Percentiles rank a stretch among this genome's conserved stretches.
Conservation (phyloP, 176 grass and related monocot species). For the Thinopyrum elongatum region DNA sequence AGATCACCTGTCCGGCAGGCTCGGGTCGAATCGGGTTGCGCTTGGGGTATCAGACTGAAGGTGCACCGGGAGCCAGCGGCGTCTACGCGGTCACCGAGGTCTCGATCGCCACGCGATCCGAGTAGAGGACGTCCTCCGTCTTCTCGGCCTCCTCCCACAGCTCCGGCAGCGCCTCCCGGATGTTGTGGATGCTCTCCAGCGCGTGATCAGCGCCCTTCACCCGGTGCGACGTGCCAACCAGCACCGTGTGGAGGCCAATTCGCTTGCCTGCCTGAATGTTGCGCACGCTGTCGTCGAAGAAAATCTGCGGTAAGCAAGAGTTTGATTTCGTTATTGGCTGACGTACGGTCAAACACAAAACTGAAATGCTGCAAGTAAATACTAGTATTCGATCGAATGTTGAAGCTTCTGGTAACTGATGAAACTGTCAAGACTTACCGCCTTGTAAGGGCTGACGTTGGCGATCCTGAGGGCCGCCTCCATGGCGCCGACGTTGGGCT, state of each 20-base stretch:
- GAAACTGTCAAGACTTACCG: conserved; percentile 37
- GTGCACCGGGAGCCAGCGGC: conserved; percentile 1
- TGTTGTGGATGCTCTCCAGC: conserved; percentile 93
- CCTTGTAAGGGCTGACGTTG: conserved; percentile 72
- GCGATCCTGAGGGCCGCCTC: conserved; percentile 73
- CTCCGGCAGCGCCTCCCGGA: conserved; percentile 83
- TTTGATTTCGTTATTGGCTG: not conserved
- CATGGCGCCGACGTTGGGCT: conserved; percentile 85
- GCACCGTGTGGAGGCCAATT: conserved; percentile 86
- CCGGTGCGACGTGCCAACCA: conserved; percentile 79
- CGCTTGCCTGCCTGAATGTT: conserved; percentile 85
- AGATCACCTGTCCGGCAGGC: conserved; percentile 23
- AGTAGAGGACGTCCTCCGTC: conserved; percentile 64
- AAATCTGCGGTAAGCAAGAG: conserved; percentile 56
- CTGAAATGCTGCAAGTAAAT: not conserved
- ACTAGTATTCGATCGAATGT: not conserved
- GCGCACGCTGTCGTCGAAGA: conserved; percentile 95
- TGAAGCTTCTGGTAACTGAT: not conserved
- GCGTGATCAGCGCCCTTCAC: conserved; percentile 81
- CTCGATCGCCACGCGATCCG: conserved; percentile 69
- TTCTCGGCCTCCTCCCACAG: conserved; percentile 89
- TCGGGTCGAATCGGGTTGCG: not conserved
- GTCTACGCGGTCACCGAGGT: conserved; percentile 81
- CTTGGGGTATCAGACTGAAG: not conserved
- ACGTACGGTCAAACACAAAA: not conserved